phyloP scores from a whole-genome alignment of 331 rosid genomes.

The Telfairia occidentalis region DNA sequence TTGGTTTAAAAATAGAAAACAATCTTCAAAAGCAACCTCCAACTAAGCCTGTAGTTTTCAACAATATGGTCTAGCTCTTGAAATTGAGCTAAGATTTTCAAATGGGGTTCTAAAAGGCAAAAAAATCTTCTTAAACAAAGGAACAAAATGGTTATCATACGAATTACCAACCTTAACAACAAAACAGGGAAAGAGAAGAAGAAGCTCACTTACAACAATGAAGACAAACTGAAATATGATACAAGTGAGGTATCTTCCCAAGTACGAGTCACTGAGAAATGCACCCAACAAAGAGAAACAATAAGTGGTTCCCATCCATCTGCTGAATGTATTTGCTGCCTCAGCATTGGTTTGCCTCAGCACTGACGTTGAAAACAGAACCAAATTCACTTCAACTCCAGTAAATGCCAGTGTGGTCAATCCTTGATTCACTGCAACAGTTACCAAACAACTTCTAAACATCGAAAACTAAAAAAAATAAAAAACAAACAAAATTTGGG shows the following conservation, averaged over 20 bases:
- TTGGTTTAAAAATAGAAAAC: not conserved
- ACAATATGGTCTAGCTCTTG: not conserved
- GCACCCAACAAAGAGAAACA: conserved; percentile 52
- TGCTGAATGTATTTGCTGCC: conserved; percentile 47
- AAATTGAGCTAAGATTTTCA: not conserved
- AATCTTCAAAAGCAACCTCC: not conserved
- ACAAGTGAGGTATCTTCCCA: conserved; percentile 49
- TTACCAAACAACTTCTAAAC: not conserved
- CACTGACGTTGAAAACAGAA: conserved; percentile 43
- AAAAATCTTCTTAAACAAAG: too few relatives aligned
- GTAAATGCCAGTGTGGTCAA: conserved; percentile 42
- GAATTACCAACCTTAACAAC: not conserved
- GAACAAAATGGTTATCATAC: too few relatives aligned
- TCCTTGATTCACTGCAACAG: conserved; percentile 39
- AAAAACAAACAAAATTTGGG: not conserved
- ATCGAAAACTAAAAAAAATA: not conserved
- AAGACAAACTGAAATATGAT: conserved; percentile 33
- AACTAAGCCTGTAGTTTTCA: not conserved
- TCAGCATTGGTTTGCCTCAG: conserved; percentile 47
- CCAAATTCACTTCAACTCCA: conserved; percentile 57
- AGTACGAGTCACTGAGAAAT: conserved; percentile 50
- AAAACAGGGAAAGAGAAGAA: not conserved
- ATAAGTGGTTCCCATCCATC: conserved; percentile 56
- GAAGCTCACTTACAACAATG: conserved; percentile 29
- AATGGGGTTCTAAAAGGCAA: not conserved